Conservation (phyloP, 164 flowering plant genomes). For the Aristolochia californica region DNA sequence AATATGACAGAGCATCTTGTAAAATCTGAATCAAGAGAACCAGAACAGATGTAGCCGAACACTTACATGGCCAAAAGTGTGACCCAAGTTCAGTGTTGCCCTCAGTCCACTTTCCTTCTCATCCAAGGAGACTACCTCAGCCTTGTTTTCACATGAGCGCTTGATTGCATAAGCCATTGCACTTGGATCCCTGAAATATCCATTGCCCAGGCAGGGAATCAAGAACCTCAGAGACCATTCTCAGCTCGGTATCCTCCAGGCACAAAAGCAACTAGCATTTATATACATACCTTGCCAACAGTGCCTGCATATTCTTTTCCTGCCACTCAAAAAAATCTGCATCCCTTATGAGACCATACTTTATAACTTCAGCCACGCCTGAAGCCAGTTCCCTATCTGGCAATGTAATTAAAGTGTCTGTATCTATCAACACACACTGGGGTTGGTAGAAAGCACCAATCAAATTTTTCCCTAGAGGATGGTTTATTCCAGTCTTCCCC, state of each 20-base stretch:
- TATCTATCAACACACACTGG: constrained; percentile 91
- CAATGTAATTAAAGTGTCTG: constrained; percentile 79
- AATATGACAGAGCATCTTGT: not conserved
- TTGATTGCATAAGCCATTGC: constrained; percentile 87
- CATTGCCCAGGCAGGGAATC: not conserved
- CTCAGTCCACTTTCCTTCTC: constrained; percentile 95
- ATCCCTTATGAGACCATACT: constrained; percentile 97
- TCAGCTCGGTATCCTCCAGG: too few species aligned
- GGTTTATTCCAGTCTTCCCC: constrained; percentile 97
- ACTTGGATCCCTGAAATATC: constrained; percentile 56
- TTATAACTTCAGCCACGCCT: constrained; percentile 86
- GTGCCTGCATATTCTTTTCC: constrained; percentile 72
- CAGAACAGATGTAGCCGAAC: not conserved
- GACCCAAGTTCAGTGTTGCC: constrained; percentile 94
- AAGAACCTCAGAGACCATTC: not conserved
- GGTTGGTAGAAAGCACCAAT: constrained; percentile 99
- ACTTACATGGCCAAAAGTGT: constrained; percentile 98
- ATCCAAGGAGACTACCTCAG: constrained; percentile 91
- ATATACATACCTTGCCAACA: constrained; percentile 61
- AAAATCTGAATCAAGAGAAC: not conserved
- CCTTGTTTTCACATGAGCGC: constrained; percentile 97
- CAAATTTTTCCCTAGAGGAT: constrained; percentile 82
- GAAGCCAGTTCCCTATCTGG: constrained; percentile 95
- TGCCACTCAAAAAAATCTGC: constrained; percentile 95
- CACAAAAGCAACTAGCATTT: too few species aligned